Evolutionary conservation across 129 eudicot species (phyloP), one percentile per base, ranked within the genome.

Genomic region (Escallonia rubra): DNA sequence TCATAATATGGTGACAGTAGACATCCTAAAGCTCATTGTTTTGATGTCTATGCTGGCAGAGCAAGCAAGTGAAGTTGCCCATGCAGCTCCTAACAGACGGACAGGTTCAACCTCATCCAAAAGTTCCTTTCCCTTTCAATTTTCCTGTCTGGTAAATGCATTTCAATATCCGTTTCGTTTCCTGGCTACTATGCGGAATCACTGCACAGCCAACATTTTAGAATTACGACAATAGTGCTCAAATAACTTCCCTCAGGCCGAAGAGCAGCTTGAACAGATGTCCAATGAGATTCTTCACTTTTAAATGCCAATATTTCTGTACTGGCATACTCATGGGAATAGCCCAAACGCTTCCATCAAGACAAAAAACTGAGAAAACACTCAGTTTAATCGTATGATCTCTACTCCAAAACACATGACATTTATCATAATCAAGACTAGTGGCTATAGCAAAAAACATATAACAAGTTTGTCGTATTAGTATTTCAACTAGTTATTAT

Each of bases 181-280:
- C 23, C 14, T 66, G n/a, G 61, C 51, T 61, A 41, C 41, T 9
- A 57, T 43, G 42, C 66, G 63, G 43, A 23, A 68, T 16, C 62
- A 57, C 55, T 72, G 10, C 42, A 61, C 92, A 88, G 95, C 85
- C 59, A 87, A 92, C 77, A 80, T 89, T 48, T 86, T 93, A 81
- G 89, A 95, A 60, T 72, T 89, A 81, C 82, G 78, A 15, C 96
- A 93, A 67, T 93, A 96, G 98, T 89, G 98, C 56, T 73, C 95
- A 72, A 93, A 86, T 59, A 93, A 93, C 82, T 93, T 89, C 64
- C 98, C 98, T 42, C 96, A 89, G 85, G 98, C 98, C 61, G 89
- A 80, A 82, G 98, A 93, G 63, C 95, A 89, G 76, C 95, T 93
- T 68, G 98, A 93, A 45, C 86, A 80, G 69, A 64, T 93, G 84